Evolutionary conservation across 163 green algal genomes (phyloP).

Genomic region (Scenedesmus sp.): DNA sequence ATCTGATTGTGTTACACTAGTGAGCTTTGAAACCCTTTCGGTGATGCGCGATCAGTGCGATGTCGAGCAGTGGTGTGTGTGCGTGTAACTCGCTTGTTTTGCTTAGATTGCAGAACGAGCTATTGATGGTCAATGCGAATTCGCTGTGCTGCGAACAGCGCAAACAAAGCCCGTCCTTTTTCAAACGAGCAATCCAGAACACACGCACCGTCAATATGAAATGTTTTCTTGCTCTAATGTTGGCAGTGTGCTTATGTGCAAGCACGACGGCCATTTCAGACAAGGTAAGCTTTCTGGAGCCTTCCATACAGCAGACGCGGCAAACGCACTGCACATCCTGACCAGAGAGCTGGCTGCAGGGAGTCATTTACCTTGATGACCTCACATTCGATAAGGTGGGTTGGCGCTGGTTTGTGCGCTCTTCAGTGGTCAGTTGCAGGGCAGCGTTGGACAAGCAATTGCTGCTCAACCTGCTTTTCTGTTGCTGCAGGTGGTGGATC

Average conservation of each 20-base stretch:
- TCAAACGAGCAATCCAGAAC: not conserved
- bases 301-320: not conserved
- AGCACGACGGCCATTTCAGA: slow-evolving; percentile 21
- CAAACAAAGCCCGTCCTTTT: not conserved
- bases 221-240: not conserved
- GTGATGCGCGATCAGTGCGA: not conserved
- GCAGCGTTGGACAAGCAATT: not conserved
- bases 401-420: not conserved
- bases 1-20: not conserved
- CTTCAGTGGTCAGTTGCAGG: not conserved
- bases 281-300: slow-evolving; percentile 36
- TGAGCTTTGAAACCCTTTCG: not conserved
- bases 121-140: not conserved
- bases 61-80: not conserved
- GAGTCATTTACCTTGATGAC: slow-evolving; percentile 50
- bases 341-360: slow-evolving; percentile 6
- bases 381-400: slow-evolving; percentile 52
- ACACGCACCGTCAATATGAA: not conserved
- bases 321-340: not conserved
- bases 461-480: not conserved
- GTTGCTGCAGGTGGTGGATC: slow-evolving; percentile 32
- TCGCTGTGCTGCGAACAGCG: not conserved
- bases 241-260: not conserved
- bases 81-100: not conserved
- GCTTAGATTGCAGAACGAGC: not conserved